Evolutionary conservation across 371 early-diverging fungal species (phyloP).

Genomic region (Syncephalastrum monosporum): DNA sequence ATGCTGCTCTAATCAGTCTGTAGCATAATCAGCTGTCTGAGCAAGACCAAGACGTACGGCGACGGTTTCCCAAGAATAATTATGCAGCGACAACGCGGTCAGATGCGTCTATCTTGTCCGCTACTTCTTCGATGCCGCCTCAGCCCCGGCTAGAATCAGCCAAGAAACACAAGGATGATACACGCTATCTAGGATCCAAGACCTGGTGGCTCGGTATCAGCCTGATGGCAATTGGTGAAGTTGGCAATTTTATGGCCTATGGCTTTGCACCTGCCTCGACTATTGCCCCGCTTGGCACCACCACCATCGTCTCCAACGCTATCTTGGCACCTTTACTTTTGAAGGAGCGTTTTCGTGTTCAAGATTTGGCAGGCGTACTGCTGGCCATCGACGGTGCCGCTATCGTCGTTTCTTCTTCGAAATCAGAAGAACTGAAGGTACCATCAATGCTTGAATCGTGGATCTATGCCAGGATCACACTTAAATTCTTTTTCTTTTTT

Average conservation of each 20-base stretch:
- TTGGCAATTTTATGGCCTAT: slow-evolving; percentile 60
- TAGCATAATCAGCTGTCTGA: slow-evolving; percentile 17
- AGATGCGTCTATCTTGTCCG: slow-evolving; percentile 13
- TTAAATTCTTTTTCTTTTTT: neutral
- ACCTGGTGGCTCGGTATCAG: slow-evolving; percentile 67
- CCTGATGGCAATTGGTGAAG: slow-evolving; percentile 55
- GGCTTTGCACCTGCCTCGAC: slow-evolving; percentile 72
- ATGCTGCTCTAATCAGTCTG: slow-evolving; percentile 4
- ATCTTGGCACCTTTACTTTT: slow-evolving; percentile 66
- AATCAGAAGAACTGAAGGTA: slow-evolving; percentile 49
- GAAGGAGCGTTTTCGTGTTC: slow-evolving; percentile 53
- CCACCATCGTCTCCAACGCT: slow-evolving; percentile 61
- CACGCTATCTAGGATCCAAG: slow-evolving; percentile 47
- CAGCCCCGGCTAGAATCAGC: slow-evolving; percentile 3
- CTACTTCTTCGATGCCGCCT: slow-evolving; percentile 2
- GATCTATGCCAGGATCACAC: neutral
- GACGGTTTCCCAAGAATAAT: neutral
- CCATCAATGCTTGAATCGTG: neutral
- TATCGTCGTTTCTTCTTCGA: slow-evolving; percentile 59
- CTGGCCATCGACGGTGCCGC: slow-evolving; percentile 62
- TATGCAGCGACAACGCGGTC: neutral
- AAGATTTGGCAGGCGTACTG: slow-evolving; percentile 57
- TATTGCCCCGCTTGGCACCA: slow-evolving; percentile 72
- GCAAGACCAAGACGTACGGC: slow-evolving; percentile 1
- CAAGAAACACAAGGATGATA: slow-evolving; percentile 13